Conservation (phyloP, 2,329 filamentous ascomycete genomes). For the Plectosphaerella plurivora region DNA sequence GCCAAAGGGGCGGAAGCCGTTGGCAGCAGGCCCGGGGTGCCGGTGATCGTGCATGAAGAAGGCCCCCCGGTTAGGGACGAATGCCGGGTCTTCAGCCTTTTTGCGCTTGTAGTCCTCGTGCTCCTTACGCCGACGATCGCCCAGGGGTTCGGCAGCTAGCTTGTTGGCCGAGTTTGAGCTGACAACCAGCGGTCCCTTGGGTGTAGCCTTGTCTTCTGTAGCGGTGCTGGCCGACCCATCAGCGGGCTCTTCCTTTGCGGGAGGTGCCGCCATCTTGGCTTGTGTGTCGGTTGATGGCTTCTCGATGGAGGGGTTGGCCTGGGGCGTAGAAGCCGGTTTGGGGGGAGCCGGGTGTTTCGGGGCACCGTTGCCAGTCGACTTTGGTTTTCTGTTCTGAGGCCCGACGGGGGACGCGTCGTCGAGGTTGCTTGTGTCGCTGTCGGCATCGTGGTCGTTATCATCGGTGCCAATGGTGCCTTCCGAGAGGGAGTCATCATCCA, state of each 20-base stretch:
- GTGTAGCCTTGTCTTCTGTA: constrained; percentile 25
- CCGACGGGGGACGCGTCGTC: constrained; percentile 51
- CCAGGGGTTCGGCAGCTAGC: constrained; percentile 50
- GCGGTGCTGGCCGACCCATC: constrained; percentile 36
- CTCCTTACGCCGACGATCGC: constrained; percentile 73
- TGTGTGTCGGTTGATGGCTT: constrained; percentile 48
- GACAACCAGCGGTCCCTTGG: constrained; percentile 47
- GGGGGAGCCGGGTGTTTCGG: constrained; percentile 27
- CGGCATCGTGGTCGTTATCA: constrained; percentile 54
- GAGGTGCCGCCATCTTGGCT: constrained; percentile 53
- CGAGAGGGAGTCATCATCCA: constrained; percentile 62
- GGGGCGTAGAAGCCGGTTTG: constrained; percentile 27
- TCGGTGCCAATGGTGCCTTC: constrained; percentile 61
- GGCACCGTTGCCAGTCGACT: constrained; percentile 30
- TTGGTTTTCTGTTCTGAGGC: constrained; percentile 32
- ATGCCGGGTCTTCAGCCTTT: constrained; percentile 83
- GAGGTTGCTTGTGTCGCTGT: constrained; percentile 61
- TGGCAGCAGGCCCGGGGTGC: constrained; percentile 69
- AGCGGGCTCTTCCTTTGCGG: constrained; percentile 35
- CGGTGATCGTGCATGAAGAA: constrained; percentile 98
- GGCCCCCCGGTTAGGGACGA: constrained; percentile 87
- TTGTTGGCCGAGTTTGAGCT: constrained; percentile 46
- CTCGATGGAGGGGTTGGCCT: constrained; percentile 19
- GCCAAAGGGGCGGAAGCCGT: constrained; percentile 70
- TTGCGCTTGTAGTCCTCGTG: constrained; percentile 89